Conservation (phyloP, 805 yeast species). For the Kluyveromyces siamensis region DNA sequence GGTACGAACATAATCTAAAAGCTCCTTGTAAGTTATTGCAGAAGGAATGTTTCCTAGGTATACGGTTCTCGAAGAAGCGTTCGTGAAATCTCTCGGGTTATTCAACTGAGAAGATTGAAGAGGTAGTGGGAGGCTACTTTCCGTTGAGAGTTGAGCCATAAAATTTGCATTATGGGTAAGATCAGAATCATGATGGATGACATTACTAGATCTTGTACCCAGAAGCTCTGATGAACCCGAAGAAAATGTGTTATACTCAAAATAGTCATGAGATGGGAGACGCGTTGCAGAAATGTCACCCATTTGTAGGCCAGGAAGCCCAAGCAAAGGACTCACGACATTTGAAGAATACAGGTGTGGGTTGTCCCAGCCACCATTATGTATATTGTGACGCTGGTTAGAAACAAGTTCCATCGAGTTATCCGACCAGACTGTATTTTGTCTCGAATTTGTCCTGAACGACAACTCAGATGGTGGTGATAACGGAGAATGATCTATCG, state of each 20-base stretch:
- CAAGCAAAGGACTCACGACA: neutral
- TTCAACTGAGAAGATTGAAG: slow-evolving; percentile 12
- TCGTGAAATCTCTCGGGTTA: slow-evolving; percentile 26
- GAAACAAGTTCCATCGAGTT: neutral
- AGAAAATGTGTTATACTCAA: neutral
- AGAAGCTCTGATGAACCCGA: slow-evolving; percentile 1
- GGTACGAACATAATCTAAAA: slow-evolving; percentile 83
- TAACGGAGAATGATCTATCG: neutral
- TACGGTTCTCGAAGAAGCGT: slow-evolving; percentile 75
- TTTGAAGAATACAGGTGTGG: neutral
- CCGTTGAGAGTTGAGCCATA: slow-evolving; percentile 9
- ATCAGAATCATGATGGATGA: neutral
- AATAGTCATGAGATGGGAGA: slow-evolving; percentile 1
- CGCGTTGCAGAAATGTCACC: slow-evolving; percentile 1
- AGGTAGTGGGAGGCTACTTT: slow-evolving; percentile 14
- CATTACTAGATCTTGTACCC: neutral
- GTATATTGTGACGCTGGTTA: neutral
- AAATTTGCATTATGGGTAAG: neutral
- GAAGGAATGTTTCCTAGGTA: slow-evolving; percentile 82
- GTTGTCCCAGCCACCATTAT: neutral
- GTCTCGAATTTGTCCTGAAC: slow-evolving; percentile 3
- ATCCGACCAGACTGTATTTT: slow-evolving; percentile 2
- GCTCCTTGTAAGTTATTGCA: slow-evolving; percentile 70
- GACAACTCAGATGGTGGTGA: slow-evolving; percentile 2
- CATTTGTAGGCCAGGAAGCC: neutral